Evolutionary conservation across 768 basidiomycete genomes (phyloP).

Genomic region (Gymnopilus junonius): DNA sequence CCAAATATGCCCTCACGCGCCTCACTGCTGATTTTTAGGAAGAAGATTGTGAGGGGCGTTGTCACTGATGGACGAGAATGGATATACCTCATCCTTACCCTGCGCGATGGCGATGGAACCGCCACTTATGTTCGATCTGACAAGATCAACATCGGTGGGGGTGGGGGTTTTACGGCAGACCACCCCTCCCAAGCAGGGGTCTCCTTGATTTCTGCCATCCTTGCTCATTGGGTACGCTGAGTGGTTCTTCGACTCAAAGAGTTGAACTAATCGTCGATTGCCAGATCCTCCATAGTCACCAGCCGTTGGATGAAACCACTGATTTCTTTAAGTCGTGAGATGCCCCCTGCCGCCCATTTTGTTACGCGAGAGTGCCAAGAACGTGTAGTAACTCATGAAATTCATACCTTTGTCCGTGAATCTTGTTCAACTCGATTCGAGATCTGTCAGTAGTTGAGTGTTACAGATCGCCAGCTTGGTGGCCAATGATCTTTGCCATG

Average conservation of each 20-base stretch:
- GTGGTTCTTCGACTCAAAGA: background rate
- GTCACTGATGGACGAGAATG: constrained; percentile 7
- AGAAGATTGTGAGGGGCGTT: constrained; percentile 3
- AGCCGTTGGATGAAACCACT: background rate
- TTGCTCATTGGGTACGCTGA: constrained; percentile 8
- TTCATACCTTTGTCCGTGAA: too few species aligned
- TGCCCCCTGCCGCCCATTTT: too few species aligned
- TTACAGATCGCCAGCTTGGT: too few species aligned
- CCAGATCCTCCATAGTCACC: background rate
- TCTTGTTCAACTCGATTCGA: too few species aligned
- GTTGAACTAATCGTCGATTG: background rate
- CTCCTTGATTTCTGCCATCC: constrained; percentile 3
- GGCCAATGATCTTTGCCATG: too few species aligned
- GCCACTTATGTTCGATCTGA: constrained; percentile 4
- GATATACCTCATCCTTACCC: constrained; percentile 12
- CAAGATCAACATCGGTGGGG: background rate
- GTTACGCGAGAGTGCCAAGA: too few species aligned
- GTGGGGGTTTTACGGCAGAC: background rate
- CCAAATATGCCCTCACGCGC: background rate
- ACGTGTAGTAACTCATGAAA: too few species aligned
- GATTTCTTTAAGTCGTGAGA: background rate
- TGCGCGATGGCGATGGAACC: background rate
- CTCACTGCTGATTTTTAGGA: constrained; percentile 10
- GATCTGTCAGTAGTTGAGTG: too few species aligned
- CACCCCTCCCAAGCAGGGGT: background rate